These are phyloP conservation scores for Thelonectria rubi DNA, from an alignment of 2,329 filamentous ascomycete genomes.

Conservation along the genomic window DNA sequence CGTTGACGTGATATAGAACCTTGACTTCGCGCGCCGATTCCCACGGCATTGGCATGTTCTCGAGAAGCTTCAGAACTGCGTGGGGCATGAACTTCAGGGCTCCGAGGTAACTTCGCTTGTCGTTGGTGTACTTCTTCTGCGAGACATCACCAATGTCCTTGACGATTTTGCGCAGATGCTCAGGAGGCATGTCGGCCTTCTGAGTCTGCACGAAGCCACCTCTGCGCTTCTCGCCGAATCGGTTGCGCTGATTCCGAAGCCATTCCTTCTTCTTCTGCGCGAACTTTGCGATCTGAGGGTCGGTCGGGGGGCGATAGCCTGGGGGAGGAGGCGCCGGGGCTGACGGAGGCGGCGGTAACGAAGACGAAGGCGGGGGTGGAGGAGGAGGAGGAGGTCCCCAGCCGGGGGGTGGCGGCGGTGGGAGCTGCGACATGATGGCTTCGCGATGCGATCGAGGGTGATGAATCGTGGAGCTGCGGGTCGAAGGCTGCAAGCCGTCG, in stretches of 20 bases:
- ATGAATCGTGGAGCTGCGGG: conserved; percentile 39
- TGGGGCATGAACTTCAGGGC: conserved; percentile 99
- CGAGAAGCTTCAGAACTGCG: conserved; percentile 92
- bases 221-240: conserved; percentile 97
- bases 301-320: conserved; percentile 80
- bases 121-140: conserved; percentile 98
- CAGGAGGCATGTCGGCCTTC: conserved; percentile 98
- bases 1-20: conserved; percentile 97
- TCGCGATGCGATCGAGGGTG: conserved; percentile 41
- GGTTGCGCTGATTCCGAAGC: conserved; percentile 88
- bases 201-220: conserved; percentile 97
- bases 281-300: conserved; percentile 91
- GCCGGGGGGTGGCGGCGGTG: conserved; percentile 66
- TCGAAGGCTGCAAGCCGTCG: conserved; percentile 48
- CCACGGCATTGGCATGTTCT: conserved; percentile 99
- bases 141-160: conserved; percentile 99
- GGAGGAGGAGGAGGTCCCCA: conserved; percentile 68
- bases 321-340: conserved; percentile 79
- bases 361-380: conserved; percentile 63
- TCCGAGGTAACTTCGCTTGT: conserved; percentile 97
- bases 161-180: conserved; percentile 98
- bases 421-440: conserved; percentile 60
- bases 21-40: conserved; percentile 96
- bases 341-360: conserved; percentile 65
- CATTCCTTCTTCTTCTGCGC: conserved; percentile 99